phyloP scores from a whole-genome alignment of 1,284 basidiomycete species.

The Tetrapyrgos nigripes region DNA sequence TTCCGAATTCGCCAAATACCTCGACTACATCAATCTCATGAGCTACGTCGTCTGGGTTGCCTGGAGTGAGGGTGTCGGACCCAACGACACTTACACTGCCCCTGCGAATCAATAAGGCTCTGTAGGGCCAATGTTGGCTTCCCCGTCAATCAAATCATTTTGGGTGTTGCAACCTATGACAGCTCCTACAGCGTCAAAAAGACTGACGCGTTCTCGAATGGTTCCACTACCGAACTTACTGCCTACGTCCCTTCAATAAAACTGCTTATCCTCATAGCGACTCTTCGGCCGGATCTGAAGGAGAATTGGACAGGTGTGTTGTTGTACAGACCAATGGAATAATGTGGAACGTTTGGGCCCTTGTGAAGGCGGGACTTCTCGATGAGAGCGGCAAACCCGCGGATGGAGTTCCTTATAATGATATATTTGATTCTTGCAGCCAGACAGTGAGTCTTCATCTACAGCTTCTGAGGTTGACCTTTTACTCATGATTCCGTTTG shows the following conservation, averaged over 20 bases:
- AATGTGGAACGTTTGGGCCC: slow-evolving; percentile 55
- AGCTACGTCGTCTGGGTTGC: slow-evolving; percentile 63
- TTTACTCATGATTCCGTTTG: too few relatives aligned
- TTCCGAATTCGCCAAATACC: slow-evolving; percentile 58
- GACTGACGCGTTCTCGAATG: slow-evolving; percentile 37
- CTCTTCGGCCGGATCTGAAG: slow-evolving; percentile 52
- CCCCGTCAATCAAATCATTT: slow-evolving; percentile 73
- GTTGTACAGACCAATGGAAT: slow-evolving; percentile 27
- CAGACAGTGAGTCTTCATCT: slow-evolving; percentile 64
- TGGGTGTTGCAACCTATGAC: slow-evolving; percentile 83
- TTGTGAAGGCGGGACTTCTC: slow-evolving; percentile 51
- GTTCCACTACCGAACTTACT: slow-evolving; percentile 39
- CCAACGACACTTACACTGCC: slow-evolving; percentile 78
- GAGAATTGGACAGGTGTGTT: slow-evolving; percentile 49
- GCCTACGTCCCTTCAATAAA: slow-evolving; percentile 56
- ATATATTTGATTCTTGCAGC: slow-evolving; percentile 55
- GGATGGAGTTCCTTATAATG: slow-evolving; percentile 45
- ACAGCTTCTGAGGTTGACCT: too few relatives aligned
- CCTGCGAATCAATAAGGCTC: slow-evolving; percentile 70
- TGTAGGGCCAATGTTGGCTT: slow-evolving; percentile 85
- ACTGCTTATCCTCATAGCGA: slow-evolving; percentile 56
- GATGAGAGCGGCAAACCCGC: slow-evolving; percentile 46
- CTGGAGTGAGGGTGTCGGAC: slow-evolving; percentile 53
- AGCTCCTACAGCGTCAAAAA: slow-evolving; percentile 61
- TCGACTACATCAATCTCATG: slow-evolving; percentile 76